Percentiles rank a stretch among this genome's conserved stretches.
phyloP scores from a whole-genome alignment of 2,329 filamentous ascomycete genomes.

The Xylaria polymorpha region DNA sequence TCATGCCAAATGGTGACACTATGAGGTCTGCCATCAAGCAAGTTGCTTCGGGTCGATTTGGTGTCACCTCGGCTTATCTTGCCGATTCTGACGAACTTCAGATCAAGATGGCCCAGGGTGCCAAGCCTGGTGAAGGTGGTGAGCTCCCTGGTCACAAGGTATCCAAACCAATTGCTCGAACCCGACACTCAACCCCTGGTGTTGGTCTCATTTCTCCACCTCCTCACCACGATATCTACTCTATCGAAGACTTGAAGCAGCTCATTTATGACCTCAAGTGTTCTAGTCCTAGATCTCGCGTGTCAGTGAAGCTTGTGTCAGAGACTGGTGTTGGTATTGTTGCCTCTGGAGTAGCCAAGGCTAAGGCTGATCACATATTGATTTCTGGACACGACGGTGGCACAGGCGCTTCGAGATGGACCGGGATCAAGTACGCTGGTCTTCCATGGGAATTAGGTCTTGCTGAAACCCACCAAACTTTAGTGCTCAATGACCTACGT shows the following conservation, averaged over 20 bases:
- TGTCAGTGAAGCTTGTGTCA: constrained; percentile 97
- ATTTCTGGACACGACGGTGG: constrained; percentile 98
- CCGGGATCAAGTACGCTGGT: constrained; percentile 98
- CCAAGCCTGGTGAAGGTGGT: constrained; percentile 97
- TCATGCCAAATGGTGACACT: constrained; percentile 90
- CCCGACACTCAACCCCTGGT: constrained; percentile 94
- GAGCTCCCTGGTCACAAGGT: constrained; percentile 98
- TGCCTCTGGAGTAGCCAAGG: constrained; percentile 96
- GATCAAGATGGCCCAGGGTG: constrained; percentile 99
- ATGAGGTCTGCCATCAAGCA: constrained; percentile 99
- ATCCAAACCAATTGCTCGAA: constrained; percentile 91
- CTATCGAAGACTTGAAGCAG: constrained; percentile 97
- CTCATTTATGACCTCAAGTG: constrained; percentile 98
- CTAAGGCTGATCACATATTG: constrained; percentile 95
- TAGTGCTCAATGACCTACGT: constrained; percentile 94
- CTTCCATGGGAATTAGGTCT: constrained; percentile 97
- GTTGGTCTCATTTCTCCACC: constrained; percentile 96
- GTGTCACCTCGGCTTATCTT: constrained; percentile 94
- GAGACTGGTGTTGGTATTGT: constrained; percentile 98
- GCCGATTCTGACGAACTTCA: constrained; percentile 96
- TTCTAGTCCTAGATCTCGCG: constrained; percentile 88
- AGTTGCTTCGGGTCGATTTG: constrained; percentile 94
- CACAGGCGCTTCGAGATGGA: constrained; percentile 96
- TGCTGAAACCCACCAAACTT: constrained; percentile 94
- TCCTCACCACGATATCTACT: constrained; percentile 98